Evolutionary conservation across 148 eudicot genomes (phyloP).

Genomic region (Suaeda aralocaspica): DNA sequence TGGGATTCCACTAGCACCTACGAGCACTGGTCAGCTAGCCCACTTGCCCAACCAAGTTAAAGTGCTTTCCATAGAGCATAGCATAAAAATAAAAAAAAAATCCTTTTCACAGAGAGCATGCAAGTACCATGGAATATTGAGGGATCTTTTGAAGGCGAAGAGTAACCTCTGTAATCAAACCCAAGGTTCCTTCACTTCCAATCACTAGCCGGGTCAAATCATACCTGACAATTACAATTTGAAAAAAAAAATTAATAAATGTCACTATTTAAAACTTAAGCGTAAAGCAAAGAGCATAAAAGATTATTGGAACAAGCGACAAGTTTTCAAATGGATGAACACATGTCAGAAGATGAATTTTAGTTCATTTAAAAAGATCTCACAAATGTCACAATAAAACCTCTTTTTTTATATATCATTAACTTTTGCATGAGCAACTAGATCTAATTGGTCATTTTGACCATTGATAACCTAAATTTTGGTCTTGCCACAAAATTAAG

Average conservation of each 20-base stretch:
- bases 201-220: conserved; percentile 86
- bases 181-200: conserved; percentile 99
- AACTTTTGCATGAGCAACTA: not conserved
- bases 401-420: not conserved
- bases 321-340: not conserved
- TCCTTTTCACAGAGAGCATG: not conserved
- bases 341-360: not conserved
- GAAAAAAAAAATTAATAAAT: conserved; percentile 6
- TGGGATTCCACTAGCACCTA: too few relatives aligned
- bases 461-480: not conserved
- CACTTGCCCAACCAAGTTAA: too few relatives aligned
- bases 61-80: not conserved
- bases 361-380: not conserved
- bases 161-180: conserved; percentile 94
- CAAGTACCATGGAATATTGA: conserved; percentile 68
- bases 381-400: not conserved
- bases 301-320: not conserved
- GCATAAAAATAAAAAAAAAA: not conserved
- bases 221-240: conserved; percentile 43
- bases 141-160: conserved; percentile 94
- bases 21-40: too few relatives aligned
- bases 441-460: not conserved
- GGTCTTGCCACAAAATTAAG: not conserved
- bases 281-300: not conserved
- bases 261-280: conserved; percentile 5